A percentile compares a stretch with the other conserved stretches of the same genome.
Evolutionary conservation across 202 grass and related monocot genomes (phyloP).

Genomic region (Brachypodium distachyon): DNA sequence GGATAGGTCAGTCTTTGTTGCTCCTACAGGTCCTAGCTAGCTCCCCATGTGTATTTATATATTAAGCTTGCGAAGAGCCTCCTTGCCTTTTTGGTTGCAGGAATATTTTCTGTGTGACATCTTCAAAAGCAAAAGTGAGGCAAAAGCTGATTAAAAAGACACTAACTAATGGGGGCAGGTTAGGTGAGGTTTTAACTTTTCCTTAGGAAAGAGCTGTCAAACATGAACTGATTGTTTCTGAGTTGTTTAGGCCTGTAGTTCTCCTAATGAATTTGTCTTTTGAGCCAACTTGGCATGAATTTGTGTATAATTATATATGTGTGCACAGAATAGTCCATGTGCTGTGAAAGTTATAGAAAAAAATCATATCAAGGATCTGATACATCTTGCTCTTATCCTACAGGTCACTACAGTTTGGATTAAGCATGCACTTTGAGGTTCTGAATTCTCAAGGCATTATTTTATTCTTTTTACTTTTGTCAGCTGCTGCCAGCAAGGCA

Average conservation of each 20-base stretch:
- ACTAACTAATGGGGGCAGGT: background rate
- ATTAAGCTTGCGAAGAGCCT: background rate
- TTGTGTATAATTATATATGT: background rate
- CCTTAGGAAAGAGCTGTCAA: background rate
- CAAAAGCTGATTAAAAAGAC: background rate
- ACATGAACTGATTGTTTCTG: background rate
- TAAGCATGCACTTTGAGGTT: background rate
- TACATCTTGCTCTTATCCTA: background rate
- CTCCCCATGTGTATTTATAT: background rate
- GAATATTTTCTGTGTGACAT: conserved; percentile 3
- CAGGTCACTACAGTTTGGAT: background rate
- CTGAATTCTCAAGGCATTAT: background rate
- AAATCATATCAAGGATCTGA: background rate
- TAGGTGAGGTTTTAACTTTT: background rate
- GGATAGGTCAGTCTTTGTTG: background rate
- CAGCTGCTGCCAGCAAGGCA: background rate
- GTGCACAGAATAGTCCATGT: background rate
- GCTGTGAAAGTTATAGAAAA: background rate
- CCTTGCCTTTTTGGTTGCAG: background rate
- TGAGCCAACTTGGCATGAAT: background rate
- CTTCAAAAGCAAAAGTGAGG: background rate
- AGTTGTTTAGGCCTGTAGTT: background rate
- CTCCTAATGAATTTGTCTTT: background rate
- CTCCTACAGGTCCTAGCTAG: background rate
- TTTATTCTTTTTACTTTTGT: background rate